Percentiles rank a stretch among this genome's conserved stretches.
Evolutionary conservation across 768 basidiomycete genomes (phyloP).

Genomic region (Clitopilus hobsonii): DNA sequence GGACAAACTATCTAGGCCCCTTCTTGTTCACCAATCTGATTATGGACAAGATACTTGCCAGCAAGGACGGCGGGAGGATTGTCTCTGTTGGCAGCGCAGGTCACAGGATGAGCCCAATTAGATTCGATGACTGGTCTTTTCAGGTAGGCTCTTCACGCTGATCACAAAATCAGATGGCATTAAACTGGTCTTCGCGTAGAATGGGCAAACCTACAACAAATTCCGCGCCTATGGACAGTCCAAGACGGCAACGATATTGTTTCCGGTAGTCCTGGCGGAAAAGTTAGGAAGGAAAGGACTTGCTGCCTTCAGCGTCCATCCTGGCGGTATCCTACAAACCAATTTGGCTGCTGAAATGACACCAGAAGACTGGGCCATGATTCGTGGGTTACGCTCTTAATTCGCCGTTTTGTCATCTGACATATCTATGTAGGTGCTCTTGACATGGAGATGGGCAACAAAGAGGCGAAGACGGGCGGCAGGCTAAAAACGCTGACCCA

Average conservation of each 20-base stretch:
- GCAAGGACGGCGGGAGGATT: not conserved
- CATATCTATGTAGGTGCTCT: not conserved
- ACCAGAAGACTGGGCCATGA: not conserved
- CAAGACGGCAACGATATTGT: not conserved
- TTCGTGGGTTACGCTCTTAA: not conserved
- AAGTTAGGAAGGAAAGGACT: not conserved
- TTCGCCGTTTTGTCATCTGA: not conserved
- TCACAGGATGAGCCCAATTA: not conserved
- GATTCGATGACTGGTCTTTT: not conserved
- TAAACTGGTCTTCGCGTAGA: not conserved
- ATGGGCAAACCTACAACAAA: not conserved
- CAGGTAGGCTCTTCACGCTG: not conserved
- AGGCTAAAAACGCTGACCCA: not conserved
- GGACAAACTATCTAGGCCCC: not conserved
- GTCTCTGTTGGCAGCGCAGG: not conserved
- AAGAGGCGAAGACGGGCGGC: not conserved
- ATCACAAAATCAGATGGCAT: too few relatives aligned
- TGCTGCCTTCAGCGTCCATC: not conserved
- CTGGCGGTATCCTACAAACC: not conserved
- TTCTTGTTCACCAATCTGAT: not conserved
- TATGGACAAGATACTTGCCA: not conserved
- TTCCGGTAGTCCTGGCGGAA: not conserved
- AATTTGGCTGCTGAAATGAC: not conserved
- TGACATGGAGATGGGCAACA: not conserved
- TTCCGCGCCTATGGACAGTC: not conserved